These are phyloP conservation scores for Penicillium expansum DNA, from an alignment of 2,329 filamentous ascomycete species.

Conservation along the genomic window DNA sequence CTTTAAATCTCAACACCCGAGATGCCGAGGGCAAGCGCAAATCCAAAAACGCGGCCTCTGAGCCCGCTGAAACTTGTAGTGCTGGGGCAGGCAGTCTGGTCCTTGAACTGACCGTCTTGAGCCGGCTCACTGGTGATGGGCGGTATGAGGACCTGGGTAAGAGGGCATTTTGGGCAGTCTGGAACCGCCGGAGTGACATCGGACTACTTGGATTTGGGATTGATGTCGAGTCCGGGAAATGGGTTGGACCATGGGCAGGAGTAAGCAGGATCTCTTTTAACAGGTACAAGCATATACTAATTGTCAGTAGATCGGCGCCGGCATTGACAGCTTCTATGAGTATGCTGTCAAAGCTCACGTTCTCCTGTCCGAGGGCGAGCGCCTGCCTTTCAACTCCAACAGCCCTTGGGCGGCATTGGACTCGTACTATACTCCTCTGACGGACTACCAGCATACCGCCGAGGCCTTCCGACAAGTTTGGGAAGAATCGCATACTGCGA, in stretches of 20 bases:
- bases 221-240: conserved; percentile 84
- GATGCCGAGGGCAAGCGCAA: conserved; percentile 14
- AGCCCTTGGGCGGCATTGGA: conserved; percentile 53
- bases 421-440: conserved; percentile 64
- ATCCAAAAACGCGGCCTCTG: conserved; percentile 39
- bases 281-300: conserved; percentile 7
- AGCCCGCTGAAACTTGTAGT: conserved; percentile 94
- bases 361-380: conserved; percentile 71
- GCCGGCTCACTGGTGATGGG: conserved; percentile 77
- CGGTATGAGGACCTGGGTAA: conserved; percentile 91
- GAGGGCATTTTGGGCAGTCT: conserved; percentile 95
- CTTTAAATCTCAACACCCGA: conserved; percentile 59
- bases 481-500: conserved; percentile 80
- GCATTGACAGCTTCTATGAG: conserved; percentile 97
- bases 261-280: conserved; percentile 27
- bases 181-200: conserved; percentile 79
- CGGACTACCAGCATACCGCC: conserved; percentile 65
- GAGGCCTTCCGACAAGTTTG: conserved; percentile 79
- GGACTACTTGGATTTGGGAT: conserved; percentile 88
- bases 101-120: conserved; percentile 87
- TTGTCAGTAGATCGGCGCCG: conserved; percentile 70
- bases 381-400: conserved; percentile 34
- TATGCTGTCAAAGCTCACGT: conserved; percentile 95
- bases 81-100: conserved; percentile 95
- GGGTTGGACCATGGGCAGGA: conserved; percentile 85